Evolutionary conservation across 192 early-diverging fungal species (phyloP).

Genomic region (Cetraspora pellucida): DNA sequence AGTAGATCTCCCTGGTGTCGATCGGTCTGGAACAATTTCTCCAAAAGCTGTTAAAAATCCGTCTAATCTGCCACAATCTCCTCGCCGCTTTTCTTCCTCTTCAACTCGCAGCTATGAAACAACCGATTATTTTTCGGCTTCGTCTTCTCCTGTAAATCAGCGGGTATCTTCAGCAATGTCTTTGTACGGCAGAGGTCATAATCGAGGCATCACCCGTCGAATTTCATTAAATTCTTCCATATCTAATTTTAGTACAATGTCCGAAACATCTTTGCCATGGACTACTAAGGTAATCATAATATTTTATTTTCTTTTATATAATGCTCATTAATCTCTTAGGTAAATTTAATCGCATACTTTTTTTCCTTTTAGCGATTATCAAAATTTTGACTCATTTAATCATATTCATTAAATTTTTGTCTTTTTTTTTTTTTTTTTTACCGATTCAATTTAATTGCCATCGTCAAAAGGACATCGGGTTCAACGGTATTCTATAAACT

Average conservation of each 20-base stretch:
- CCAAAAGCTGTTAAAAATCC: too few relatives aligned
- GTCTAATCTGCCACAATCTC: neutral
- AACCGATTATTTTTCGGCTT: constrained; percentile 7
- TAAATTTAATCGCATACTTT: neutral
- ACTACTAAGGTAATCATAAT: constrained; percentile 44
- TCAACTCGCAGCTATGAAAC: constrained; percentile 30
- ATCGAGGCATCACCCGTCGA: neutral
- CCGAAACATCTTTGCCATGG: constrained; percentile 60
- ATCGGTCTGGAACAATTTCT: too few relatives aligned
- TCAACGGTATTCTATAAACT: constrained; percentile 66
- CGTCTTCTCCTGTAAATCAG: constrained; percentile 14
- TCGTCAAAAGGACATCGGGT: constrained; percentile 65
- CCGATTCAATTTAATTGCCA: neutral
- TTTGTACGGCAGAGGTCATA: constrained; percentile 3
- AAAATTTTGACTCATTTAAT: neutral
- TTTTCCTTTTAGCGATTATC: neutral
- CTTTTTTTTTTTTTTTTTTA: neutral
- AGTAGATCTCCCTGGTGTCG: too few relatives aligned
- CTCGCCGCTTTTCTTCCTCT: constrained; percentile 30
- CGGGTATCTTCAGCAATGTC: constrained; percentile 26
- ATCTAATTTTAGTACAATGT: constrained; percentile 53
- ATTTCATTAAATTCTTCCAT: constrained; percentile 34
- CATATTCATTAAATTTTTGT: constrained; percentile 1
- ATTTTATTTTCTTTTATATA: neutral
- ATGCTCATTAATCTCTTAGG: neutral